Evolutionary conservation across 2,329 filamentous ascomycete species (phyloP).

Genomic region (Claviceps quebecensis): DNA sequence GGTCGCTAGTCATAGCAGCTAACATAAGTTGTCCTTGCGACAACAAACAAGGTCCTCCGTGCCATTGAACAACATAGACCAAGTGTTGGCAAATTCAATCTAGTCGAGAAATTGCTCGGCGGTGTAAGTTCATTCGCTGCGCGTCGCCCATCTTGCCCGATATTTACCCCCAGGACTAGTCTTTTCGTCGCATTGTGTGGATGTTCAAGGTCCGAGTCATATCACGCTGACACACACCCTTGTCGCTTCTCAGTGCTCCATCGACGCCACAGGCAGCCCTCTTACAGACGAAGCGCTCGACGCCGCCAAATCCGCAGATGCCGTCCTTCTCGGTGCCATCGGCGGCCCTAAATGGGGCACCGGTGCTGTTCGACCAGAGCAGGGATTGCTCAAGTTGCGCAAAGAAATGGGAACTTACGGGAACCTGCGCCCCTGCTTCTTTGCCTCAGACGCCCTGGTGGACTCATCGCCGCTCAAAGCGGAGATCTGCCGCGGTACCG

Average conservation of each 20-base stretch:
- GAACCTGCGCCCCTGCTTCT: conserved; percentile 92
- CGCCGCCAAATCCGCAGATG: conserved; percentile 74
- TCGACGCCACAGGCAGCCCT: conserved; percentile 64
- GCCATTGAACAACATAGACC: conserved; percentile 57
- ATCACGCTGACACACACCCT: background rate
- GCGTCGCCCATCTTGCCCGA: conserved; percentile 1
- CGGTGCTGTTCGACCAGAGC: conserved; percentile 74
- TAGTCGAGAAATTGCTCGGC: conserved; percentile 76
- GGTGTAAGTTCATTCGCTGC: conserved; percentile 47
- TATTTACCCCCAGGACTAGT: background rate
- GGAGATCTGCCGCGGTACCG: conserved; percentile 68
- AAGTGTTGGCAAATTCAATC: conserved; percentile 63
- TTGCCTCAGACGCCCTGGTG: conserved; percentile 75
- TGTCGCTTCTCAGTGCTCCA: conserved; percentile 53
- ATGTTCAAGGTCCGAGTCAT: background rate
- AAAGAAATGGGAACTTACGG: conserved; percentile 91
- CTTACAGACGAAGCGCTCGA: conserved; percentile 71
- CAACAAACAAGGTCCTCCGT: conserved; percentile 51
- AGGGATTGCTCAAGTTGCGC: conserved; percentile 79
- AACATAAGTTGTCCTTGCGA: background rate
- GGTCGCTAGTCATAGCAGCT: background rate
- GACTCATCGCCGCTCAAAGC: conserved; percentile 78
- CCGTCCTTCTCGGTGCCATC: conserved; percentile 83
- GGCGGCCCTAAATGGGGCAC: conserved; percentile 96
- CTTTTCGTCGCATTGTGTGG: background rate